Conservation (phyloP, 2,329 filamentous ascomycete species). For the Penicillium sp. region DNA sequence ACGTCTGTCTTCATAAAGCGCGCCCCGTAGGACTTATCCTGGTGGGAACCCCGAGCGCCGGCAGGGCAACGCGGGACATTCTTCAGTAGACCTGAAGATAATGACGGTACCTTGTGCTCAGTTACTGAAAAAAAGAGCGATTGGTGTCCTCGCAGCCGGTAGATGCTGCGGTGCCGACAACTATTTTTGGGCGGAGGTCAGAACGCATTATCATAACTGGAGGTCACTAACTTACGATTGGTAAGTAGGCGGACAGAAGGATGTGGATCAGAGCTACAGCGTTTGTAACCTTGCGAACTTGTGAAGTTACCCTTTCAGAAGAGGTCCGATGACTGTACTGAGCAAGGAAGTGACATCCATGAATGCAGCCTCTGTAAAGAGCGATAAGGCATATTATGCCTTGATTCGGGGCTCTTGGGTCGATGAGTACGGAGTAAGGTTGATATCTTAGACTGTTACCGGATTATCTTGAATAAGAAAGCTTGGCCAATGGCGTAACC, state of each 20-base stretch:
- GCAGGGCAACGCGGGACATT: no score
- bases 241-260: background rate
- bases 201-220: background rate
- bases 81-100: constrained; percentile 10
- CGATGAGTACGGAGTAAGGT: no score
- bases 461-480: no score
- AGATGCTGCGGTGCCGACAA: constrained; percentile 2
- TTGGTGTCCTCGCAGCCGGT: background rate
- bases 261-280: background rate
- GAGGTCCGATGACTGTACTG: no score
- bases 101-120: background rate
- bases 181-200: constrained; percentile 1
- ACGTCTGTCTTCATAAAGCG: constrained; percentile 22
- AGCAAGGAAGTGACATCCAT: no score
- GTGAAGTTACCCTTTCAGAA: no score
- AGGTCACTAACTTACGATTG: background rate
- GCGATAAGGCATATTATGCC: no score
- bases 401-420: no score
- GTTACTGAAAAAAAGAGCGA: constrained; percentile 11
- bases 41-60: no score
- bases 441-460: no score
- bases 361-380: no score
- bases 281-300: background rate
- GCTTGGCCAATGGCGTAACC: no score
- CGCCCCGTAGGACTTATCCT: constrained; percentile 8